Base-by-base conservation (phyloP, 1,284 basidiomycete species). In the Moesziomyces parantarcticus region DNA sequence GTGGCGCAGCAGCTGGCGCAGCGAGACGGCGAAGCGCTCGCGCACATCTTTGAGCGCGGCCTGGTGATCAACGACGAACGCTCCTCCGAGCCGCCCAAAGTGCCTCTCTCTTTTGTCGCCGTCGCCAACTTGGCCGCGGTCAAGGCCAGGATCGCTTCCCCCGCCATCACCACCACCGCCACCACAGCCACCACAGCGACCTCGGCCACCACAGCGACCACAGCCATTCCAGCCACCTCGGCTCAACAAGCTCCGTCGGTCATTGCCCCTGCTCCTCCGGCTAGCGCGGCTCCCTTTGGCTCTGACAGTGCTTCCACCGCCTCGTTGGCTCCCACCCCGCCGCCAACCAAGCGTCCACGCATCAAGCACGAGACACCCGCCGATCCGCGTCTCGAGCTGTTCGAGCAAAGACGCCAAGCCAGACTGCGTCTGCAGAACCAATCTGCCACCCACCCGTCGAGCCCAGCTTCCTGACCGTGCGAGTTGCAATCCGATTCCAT, bases 321-420 rank as follows among this genome's bases (percentile, higher is more conserved):
- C 21, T 46, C 22, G 16, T 8, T 10, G 9, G 23, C 40, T 1
- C 14, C 29, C 14, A 36, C 20, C 7, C 21, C 51, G 25, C 51
- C 16, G 13, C 21, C 51, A 1, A 13, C 29, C 39, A 53, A 53
- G 42, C 39, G 25, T 13, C 29, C 43, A 16, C 34, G 34, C 21
- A 44, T 11, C 29, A 20, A 36, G 39, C 51, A 42, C 11, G 51
- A 53, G 25, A 53, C 51, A 6, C 51, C 51, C n/a, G 51, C 36
- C 14, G 51, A 53, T 36, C 51, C 51, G 14, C 42, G 51, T 18
- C 42, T 42, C 20, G 51, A 41, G 11, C n/a, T 53, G n/a, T 45
- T 53, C 29, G 51, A 36, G 34, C 34, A 13, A 9, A 36, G 34
- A 5, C 13, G 13, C 34, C 34, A 16, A 13, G 32, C 32, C 3